Conservation (phyloP, 768 basidiomycete genomes). For the Boletus rufocinnamomeus region DNA sequence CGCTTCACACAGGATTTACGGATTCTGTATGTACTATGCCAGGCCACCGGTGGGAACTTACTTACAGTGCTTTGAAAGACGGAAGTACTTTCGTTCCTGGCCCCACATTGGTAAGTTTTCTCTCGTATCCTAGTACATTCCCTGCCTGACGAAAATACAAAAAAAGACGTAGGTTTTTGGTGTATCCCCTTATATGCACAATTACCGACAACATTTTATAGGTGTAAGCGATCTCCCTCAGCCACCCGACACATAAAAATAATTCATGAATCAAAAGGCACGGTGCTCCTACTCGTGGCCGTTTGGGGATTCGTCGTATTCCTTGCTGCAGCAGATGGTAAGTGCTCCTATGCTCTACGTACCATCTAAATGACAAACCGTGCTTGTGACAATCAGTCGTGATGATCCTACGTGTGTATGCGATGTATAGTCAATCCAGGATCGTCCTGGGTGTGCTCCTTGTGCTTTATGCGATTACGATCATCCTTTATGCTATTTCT, state of each 20-base stretch:
- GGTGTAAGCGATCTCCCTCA: conserved; percentile 15
- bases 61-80: conserved; percentile 13
- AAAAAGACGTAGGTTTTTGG: conserved; percentile 20
- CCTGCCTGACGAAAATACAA: neutral
- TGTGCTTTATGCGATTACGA: neutral
- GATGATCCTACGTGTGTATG: too few species aligned
- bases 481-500: conserved; percentile 3
- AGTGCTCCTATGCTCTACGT: neutral
- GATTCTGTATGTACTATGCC: conserved; percentile 8
- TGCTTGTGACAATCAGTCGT: conserved; percentile 11
- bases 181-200: too few species aligned
- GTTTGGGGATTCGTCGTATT: conserved; percentile 10
- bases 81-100: conserved; percentile 23
- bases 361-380: neutral
- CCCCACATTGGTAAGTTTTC: conserved; percentile 11
- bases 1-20: neutral
- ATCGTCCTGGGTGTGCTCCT: too few species aligned
- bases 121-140: neutral
- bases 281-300: neutral
- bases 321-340: conserved; percentile 20
- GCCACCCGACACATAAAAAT: neutral
- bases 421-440: too few species aligned
- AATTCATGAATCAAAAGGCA: conserved; percentile 11
- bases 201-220: conserved; percentile 1
- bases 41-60: neutral